These are phyloP conservation scores for Lachancea sp. DNA, from an alignment of 805 yeast genomes.

Conservation along the genomic window DNA sequence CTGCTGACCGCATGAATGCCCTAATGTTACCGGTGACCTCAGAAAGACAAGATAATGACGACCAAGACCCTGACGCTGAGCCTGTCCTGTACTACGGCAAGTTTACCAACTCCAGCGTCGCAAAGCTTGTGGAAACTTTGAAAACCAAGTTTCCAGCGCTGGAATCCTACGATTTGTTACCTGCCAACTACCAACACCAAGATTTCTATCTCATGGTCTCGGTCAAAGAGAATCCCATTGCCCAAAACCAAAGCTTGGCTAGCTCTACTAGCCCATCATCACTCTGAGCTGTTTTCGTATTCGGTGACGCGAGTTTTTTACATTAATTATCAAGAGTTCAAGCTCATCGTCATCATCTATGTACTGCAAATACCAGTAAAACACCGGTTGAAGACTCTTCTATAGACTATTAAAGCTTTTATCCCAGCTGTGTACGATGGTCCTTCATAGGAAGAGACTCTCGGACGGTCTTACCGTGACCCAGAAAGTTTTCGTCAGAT, in stretches of 20 bases:
- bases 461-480: slow-evolving; percentile 58
- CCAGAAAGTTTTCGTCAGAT: slow-evolving; percentile 85
- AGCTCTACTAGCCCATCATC: neutral
- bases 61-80: neutral
- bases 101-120: slow-evolving; percentile 4
- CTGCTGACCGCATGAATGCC: neutral
- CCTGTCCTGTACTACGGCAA: slow-evolving; percentile 3
- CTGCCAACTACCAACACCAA: slow-evolving; percentile 1
- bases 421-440: neutral
- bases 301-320: neutral
- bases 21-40: neutral
- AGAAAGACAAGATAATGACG: neutral
- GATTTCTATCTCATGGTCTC: slow-evolving; percentile 4
- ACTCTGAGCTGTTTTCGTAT: neutral
- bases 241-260: neutral
- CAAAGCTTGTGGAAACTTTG: neutral
- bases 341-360: neutral
- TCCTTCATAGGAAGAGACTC: slow-evolving; percentile 37
- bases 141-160: slow-evolving; percentile 1
- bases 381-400: neutral
- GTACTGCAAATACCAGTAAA: neutral
- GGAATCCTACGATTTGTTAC: neutral
- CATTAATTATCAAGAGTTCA: neutral
- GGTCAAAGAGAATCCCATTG: neutral
- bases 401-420: neutral